Percentiles rank a stretch among this genome's conserved stretches.
Evolutionary conservation across 2,329 filamentous ascomycete genomes (phyloP).

Genomic region (Cadophora gregata): DNA sequence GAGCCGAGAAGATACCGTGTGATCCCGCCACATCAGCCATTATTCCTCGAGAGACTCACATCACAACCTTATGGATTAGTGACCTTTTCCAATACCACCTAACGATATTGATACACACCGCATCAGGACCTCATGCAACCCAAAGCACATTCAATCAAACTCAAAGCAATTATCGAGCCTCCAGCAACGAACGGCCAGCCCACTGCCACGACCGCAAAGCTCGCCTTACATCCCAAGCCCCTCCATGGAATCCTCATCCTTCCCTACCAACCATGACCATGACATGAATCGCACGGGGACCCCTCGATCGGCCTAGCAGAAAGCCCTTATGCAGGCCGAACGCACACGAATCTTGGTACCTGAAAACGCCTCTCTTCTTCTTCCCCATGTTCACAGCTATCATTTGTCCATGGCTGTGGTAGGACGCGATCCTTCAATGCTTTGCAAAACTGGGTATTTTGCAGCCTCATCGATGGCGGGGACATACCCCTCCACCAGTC

Average conservation of each 20-base stretch:
- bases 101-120: not conserved
- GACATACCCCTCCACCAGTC: not conserved
- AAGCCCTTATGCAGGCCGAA: slow-evolving; percentile 12
- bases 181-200: slow-evolving; percentile 7
- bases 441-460: slow-evolving; percentile 1
- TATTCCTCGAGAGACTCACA: slow-evolving; percentile 2
- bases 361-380: slow-evolving; percentile 13
- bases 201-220: slow-evolving; percentile 12
- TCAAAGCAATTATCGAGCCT: slow-evolving; percentile 1
- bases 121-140: slow-evolving; percentile 1
- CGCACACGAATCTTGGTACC: slow-evolving; percentile 12
- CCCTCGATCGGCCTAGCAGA: slow-evolving; percentile 12
- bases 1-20: slow-evolving; percentile 11
- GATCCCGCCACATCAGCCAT: slow-evolving; percentile 12
- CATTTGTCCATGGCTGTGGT: slow-evolving; percentile 12
- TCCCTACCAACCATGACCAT: not conserved
- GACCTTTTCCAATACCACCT: slow-evolving; percentile 14
- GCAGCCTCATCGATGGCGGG: slow-evolving; percentile 11
- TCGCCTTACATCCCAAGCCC: not conserved
- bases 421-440: slow-evolving; percentile 5
- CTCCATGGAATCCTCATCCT: not conserved
- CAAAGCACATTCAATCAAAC: slow-evolving; percentile 10
- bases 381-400: not conserved
- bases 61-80: not conserved
- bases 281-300: slow-evolving; percentile 15